phyloP scores from a whole-genome alignment of 192 early-diverging fungal species.

The Obelidium mucronatum region DNA sequence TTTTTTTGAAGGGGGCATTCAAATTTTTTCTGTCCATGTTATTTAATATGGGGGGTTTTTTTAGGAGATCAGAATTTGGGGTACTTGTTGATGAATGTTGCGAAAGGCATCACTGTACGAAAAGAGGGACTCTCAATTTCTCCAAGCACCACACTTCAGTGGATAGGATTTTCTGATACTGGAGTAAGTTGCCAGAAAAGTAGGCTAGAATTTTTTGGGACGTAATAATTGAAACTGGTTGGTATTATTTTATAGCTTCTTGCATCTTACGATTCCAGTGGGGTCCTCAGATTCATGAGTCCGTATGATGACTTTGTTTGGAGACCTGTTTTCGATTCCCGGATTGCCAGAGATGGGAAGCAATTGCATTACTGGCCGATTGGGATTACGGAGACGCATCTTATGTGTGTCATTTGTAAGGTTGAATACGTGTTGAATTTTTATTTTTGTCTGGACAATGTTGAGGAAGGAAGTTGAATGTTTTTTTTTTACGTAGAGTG shows the following conservation, averaged over 20 bases:
- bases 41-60: no score
- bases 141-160: conserved; percentile 65
- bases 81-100: conserved; percentile 72
- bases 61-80: conserved; percentile 60
- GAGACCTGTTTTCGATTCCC: conserved; percentile 82
- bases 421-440: conserved; percentile 35
- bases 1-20: neutral
- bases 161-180: conserved; percentile 87
- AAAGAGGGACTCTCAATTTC: conserved; percentile 71
- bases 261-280: conserved; percentile 79
- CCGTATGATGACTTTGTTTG: conserved; percentile 73
- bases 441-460: neutral
- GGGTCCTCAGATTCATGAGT: conserved; percentile 76
- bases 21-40: neutral
- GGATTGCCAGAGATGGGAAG: conserved; percentile 53
- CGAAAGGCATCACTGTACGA: conserved; percentile 55
- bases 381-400: conserved; percentile 70
- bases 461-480: conserved; percentile 8
- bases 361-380: conserved; percentile 84
- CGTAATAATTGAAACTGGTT: conserved; percentile 8
- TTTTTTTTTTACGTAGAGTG: conserved; percentile 42
- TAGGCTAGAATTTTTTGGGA: neutral
- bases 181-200: no score
- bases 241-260: conserved; percentile 60
- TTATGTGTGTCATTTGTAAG: conserved; percentile 79